Evolutionary conservation across 228 moss, liverwort and hornwort genomes (phyloP).

Genomic region (Sphagnum fallax): DNA sequence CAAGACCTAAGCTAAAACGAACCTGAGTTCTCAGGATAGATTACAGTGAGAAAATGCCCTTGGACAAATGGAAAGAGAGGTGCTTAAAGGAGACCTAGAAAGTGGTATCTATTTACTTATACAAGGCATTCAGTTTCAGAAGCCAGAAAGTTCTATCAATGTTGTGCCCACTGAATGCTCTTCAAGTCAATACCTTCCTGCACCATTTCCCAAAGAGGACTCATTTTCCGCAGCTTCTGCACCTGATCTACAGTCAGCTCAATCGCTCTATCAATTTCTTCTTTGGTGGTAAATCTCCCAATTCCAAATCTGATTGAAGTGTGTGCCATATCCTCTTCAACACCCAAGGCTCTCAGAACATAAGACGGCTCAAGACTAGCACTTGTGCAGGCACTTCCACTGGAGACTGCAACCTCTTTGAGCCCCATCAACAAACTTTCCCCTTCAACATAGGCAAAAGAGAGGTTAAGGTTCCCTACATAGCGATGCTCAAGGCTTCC

Average conservation of each 20-base stretch:
- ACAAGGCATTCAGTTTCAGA: too few species aligned
- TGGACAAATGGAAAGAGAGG: too few species aligned
- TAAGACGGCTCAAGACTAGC: constrained; percentile 97
- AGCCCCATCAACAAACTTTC: constrained; percentile 95
- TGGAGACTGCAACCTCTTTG: constrained; percentile 97
- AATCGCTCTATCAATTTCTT: constrained; percentile 79
- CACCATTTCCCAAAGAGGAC: constrained; percentile 98
- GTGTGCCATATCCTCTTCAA: constrained; percentile 98
- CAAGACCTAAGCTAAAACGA: too few species aligned
- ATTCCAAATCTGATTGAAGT: constrained; percentile 95
- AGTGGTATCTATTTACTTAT: too few species aligned
- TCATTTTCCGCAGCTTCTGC: constrained; percentile 83
- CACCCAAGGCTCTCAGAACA: constrained; percentile 88
- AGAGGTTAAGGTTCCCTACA: constrained; percentile 77
- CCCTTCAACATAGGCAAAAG: constrained; percentile 92
- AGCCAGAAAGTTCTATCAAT: constrained; percentile 4
- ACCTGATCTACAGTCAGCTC: constrained; percentile 77
- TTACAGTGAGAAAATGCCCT: too few species aligned
- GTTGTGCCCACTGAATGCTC: constrained; percentile 94
- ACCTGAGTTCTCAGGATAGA: too few species aligned
- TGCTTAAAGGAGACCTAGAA: too few species aligned
- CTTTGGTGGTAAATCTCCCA: constrained; percentile 82
- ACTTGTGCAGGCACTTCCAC: constrained; percentile 95
- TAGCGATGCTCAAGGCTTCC: constrained; percentile 87
- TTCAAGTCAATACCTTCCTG: constrained; percentile 97